Evolutionary conservation across 2,329 filamentous ascomycete species (phyloP), one percentile per base, ranked within the genome.

Genomic region (Bertia moriformis): DNA sequence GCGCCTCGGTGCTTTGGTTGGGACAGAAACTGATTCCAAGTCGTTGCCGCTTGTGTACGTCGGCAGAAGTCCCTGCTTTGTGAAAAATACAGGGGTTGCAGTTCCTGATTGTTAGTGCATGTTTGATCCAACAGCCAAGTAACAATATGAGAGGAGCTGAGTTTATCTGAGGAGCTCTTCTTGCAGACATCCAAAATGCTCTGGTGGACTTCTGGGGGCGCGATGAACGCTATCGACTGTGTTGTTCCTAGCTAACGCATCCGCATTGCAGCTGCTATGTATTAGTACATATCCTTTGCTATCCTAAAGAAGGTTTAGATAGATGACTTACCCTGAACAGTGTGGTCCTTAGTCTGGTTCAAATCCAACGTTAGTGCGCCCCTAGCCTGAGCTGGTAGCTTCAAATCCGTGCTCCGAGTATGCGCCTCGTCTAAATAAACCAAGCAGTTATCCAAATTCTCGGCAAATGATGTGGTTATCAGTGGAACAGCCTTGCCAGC

Each of bases 51-150:
- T 29, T 29, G 24, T n/a, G n/a, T 29, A 29, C 24, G 24, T n/a
- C 24, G 10, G 24, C n/a, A 29, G 24, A 10, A 29, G 10, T 29
- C 10, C n/a, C 10, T 10, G 10, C 24, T n/a, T n/a, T 29, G 24
- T 29, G 24, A 29, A 10, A n/a, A 10, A 10, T n/a, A 29, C n/a
- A 29, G n/a, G 24, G n/a, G 24, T n/a, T n/a, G n/a, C n/a, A n/a
- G n/a, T n/a, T n/a, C n/a, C n/a, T n/a, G n/a, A n/a, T n/a, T n/a
- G n/a, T n/a, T n/a, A n/a, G n/a, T n/a, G n/a, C 68, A 72, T 0
- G 67, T 69, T 40, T 70, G 63, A 24, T 66, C 53, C 1, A 73
- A 49, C 2, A 71, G 54, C 69, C 69, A 72, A 3, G 43, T 43
- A 4, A 72, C 52, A 1, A 71, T 64, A 41, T 71, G 58, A 3